Base-by-base conservation (phyloP, 495 filamentous ascomycete genomes). In the Neurospora tetrasperma region DNA sequence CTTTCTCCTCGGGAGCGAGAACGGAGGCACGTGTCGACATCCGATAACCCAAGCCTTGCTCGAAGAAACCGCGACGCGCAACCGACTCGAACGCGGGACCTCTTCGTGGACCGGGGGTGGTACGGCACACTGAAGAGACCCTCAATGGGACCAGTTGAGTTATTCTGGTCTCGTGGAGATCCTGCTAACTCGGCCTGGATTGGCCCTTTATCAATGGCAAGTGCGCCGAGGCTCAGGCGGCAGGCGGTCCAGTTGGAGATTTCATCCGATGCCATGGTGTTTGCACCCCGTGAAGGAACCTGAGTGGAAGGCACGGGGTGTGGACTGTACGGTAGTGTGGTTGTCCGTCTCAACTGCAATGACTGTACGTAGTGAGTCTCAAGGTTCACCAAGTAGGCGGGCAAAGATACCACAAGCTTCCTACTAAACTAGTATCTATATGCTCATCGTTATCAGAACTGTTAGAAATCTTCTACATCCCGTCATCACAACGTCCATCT, bases 381-480 rank as follows among this genome's bases (percentile, higher is more conserved):
- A 11, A 23, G 44, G 20, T 23, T 48, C 44, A 48, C n/a, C 44
- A 12, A 48, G 44, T 48, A 9, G 8, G 4, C 10, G 2, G 44
- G n/a, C 44, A 48, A 48, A 7, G n/a, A 18, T 23, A 48, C 46
- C n/a, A 23, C 9, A 4, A 12, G n/a, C 46, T 12, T 23, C 46
- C 10, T 20, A 1, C 1, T 31, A 31, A 31, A 31, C 27, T 31
- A 1, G 2, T 23, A 11, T 7, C 7, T 48, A 1, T 2, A 48
- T 48, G 5, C 0, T 27, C 46, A 0, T 54, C 23, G 6, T 54
- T 5, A 0, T 54, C 5, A 0, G 20, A 12, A 0, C 1, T 23
- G 20, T 23, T 1, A 12, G 4, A 48, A 5, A 2, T 11, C n/a
- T 23, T 0, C n/a, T 6, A 23, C 44, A 2, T n/a, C n/a, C n/a